These are phyloP conservation scores for Ascochyta clinopodiicola DNA, from an alignment of 2,329 filamentous ascomycete genomes.

Conservation along the genomic window DNA sequence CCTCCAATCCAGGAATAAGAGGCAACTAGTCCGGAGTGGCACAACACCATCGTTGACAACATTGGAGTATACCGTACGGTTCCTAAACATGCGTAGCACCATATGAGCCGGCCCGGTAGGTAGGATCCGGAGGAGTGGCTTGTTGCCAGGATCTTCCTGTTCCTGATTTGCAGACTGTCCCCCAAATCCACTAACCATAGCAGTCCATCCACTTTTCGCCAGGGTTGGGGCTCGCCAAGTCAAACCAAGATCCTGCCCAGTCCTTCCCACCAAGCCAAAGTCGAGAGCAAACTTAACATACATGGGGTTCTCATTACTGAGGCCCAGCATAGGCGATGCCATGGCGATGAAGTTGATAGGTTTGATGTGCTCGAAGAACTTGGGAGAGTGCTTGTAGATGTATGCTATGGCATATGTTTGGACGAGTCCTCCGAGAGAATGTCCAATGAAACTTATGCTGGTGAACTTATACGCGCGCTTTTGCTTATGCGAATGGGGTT, in stretches of 20 bases:
- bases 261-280: slow-evolving; percentile 94
- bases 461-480: slow-evolving; percentile 79
- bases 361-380: slow-evolving; percentile 84
- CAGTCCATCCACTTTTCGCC: slow-evolving; percentile 84
- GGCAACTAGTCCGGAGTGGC: slow-evolving; percentile 88
- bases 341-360: slow-evolving; percentile 91
- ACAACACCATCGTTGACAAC: slow-evolving; percentile 98
- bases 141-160: slow-evolving; percentile 76
- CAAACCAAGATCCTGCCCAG: slow-evolving; percentile 90
- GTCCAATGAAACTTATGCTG: slow-evolving; percentile 92
- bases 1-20: slow-evolving; percentile 97
- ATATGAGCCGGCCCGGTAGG: slow-evolving; percentile 90
- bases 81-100: slow-evolving; percentile 85
- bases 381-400: slow-evolving; percentile 92
- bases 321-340: slow-evolving; percentile 84
- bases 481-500: slow-evolving; percentile 52
- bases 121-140: slow-evolving; percentile 85
- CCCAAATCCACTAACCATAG: slow-evolving; percentile 81
- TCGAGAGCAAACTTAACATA: slow-evolving; percentile 98
- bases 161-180: slow-evolving; percentile 63
- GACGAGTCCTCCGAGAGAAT: slow-evolving; percentile 87
- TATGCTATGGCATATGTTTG: slow-evolving; percentile 96
- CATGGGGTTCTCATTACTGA: slow-evolving; percentile 96
- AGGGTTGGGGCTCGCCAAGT: slow-evolving; percentile 92
- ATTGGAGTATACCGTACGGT: slow-evolving; percentile 92